Percentiles rank a stretch among this genome's conserved stretches.
phyloP scores from a whole-genome alignment of 352 stramenopile species.

The Blastocystis sp. region DNA sequence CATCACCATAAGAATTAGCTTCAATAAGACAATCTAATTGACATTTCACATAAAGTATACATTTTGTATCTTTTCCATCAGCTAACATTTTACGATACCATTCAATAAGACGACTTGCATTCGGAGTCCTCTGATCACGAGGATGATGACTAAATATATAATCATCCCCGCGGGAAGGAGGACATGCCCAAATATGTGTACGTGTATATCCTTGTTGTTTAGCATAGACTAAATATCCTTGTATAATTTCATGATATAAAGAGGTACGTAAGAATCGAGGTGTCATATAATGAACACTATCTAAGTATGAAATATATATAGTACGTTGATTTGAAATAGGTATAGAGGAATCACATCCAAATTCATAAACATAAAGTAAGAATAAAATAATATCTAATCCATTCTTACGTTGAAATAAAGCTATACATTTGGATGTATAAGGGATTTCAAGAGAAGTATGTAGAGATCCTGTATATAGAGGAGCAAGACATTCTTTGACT shows the following conservation, averaged over 20 bases:
- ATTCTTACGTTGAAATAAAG: conserved; percentile 64
- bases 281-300: conserved; percentile 66
- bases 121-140: conserved; percentile 66
- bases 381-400: conserved; percentile 65
- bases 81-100: conserved; percentile 62
- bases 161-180: conserved; percentile 59
- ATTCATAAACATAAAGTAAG: conserved; percentile 65
- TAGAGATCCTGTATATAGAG: neutral
- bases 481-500: neutral
- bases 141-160: conserved; percentile 71
- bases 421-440: conserved; percentile 49
- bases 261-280: conserved; percentile 61
- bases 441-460: conserved; percentile 27
- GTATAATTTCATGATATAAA: conserved; percentile 65
- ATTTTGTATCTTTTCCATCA: too few relatives aligned
- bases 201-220: conserved; percentile 62
- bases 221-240: conserved; percentile 61
- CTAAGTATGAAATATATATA: conserved; percentile 65
- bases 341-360: conserved; percentile 45
- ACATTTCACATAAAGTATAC: too few relatives aligned
- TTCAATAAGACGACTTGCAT: conserved; percentile 56
- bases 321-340: conserved; percentile 57
- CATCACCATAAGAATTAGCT: too few relatives aligned
- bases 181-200: conserved; percentile 67
- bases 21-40: too few relatives aligned